Evolutionary conservation across 2,329 filamentous ascomycete species (phyloP).

Genomic region (Gremmenia infestans): DNA sequence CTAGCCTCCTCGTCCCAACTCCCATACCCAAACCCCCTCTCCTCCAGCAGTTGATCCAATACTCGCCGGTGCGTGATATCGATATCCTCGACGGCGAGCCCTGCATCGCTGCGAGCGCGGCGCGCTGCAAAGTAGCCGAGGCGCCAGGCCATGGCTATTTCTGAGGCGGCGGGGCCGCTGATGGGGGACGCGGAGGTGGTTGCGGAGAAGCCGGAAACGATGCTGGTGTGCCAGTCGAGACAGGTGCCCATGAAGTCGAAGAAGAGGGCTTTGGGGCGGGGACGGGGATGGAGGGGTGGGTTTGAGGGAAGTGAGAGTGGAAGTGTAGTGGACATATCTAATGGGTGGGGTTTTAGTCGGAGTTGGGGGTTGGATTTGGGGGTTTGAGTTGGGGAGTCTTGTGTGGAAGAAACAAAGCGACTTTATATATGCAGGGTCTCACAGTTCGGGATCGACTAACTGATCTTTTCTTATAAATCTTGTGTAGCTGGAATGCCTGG

Average conservation of each 20-base stretch:
- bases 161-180: neutral
- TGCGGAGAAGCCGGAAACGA: constrained; percentile 21
- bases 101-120: constrained; percentile 33
- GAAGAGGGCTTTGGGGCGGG: constrained; percentile 40
- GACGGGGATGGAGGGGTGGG: too few species aligned
- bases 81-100: constrained; percentile 42
- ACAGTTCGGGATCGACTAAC: too few species aligned
- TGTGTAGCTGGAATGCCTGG: too few species aligned
- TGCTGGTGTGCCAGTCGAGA: constrained; percentile 47
- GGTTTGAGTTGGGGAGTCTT: too few species aligned
- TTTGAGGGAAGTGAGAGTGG: too few species aligned
- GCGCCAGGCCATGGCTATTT: constrained; percentile 46
- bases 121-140: constrained; percentile 44
- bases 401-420: too few species aligned
- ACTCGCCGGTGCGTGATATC: constrained; percentile 43
- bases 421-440: too few species aligned
- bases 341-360: too few species aligned
- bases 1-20: constrained; percentile 11
- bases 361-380: too few species aligned
- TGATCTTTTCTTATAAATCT: too few species aligned
- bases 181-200: neutral
- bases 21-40: constrained; percentile 2
- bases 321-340: too few species aligned
- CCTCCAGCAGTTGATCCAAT: constrained; percentile 35
- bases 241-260: constrained; percentile 58